Base-by-base conservation (phyloP, 306 rosid species). In the Ceratonia siliqua region DNA sequence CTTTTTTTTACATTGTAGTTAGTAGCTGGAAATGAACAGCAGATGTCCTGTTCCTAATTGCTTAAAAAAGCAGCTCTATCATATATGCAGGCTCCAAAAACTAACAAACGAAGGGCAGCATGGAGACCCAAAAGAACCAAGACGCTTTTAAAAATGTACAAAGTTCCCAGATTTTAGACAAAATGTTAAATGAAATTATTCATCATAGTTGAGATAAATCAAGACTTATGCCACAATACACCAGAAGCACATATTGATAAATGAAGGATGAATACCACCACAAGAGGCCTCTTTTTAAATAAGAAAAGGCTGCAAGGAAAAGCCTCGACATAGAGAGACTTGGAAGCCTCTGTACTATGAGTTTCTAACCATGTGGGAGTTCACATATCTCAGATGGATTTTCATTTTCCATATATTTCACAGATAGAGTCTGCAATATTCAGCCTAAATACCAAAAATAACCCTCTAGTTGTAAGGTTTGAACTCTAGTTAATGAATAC, bases 271-370 rank as follows among this genome's bases (percentile, higher is more conserved):
- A 6, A 32, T 15, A 45, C 27, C 54, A 67, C 10, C 57, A 45
- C 5, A 27, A 12, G 56, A 18, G 49, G 70, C 55, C 14, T 2
- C 11, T 33, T 17, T 42, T 15, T 43, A 58, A 56, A 18, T 17
- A 35, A 61, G 71, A 52, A 57, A 39, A 24, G 15, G 17, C 24
- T 5, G n/a, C 41, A 75, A 33, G 22, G 24, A 70, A 81, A 42
- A 70, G 41, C 27, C 42, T 17, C 11, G 28, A 65, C 36, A 77
- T 67, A 77, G 56, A 24, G 25, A 62, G 73, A 69, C 20, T 5
- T 5, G 62, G 30, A 66, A 56, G 74, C 65, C 21, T 66, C 46
- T 39, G 46, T 52, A 75, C n/a, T 20, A 62, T 17, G 68, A 43
- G 48, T 57, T 54, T 75, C 28, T 21, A 27, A 32, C 65, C 77